Conservation (phyloP, 192 early-diverging fungal genomes). For the Coemansia sp. region DNA sequence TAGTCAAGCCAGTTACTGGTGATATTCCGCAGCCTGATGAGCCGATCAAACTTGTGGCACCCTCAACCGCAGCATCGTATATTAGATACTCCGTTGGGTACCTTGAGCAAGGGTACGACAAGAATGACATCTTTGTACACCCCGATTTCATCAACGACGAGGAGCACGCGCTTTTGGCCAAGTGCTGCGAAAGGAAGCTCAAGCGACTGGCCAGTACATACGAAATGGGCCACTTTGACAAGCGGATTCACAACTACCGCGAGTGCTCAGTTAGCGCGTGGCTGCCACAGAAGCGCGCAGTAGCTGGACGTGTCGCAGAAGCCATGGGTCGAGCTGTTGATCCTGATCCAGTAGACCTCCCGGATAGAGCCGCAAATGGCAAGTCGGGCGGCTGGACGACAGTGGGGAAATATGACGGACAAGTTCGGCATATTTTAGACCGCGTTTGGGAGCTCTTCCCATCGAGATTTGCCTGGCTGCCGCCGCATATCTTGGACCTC, state of each 20-base stretch:
- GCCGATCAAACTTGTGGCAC: conserved; percentile 23
- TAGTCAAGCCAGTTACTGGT: conserved; percentile 20
- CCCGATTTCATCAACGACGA: conserved; percentile 43
- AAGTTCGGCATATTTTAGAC: conserved; percentile 58
- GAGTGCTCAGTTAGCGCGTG: conserved; percentile 72
- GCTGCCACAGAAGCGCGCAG: conserved; percentile 39
- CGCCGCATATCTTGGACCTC: conserved; percentile 81
- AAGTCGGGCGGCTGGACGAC: conserved; percentile 50
- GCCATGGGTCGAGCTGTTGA: conserved; percentile 28
- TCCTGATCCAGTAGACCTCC: conserved; percentile 38
- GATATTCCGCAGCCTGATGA: conserved; percentile 33
- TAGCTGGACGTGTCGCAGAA: conserved; percentile 33
- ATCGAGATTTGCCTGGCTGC: conserved; percentile 61
- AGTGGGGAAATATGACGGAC: conserved; percentile 50
- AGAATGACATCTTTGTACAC: conserved; percentile 37
- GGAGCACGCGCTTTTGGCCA: conserved; percentile 52
- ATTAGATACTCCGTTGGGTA: conserved; percentile 37
- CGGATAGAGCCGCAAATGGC: conserved; percentile 24
- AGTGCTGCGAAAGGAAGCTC: conserved; percentile 55
- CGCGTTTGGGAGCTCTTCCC: conserved; percentile 65
- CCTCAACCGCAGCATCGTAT: conserved; percentile 16
- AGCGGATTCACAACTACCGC: conserved; percentile 70
- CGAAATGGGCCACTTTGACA: conserved; percentile 76
- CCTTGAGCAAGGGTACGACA: conserved; percentile 18
- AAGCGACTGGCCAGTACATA: conserved; percentile 60